Conservation (phyloP, 108 stramenopile genomes). For the Thalassiosira profunda region DNA sequence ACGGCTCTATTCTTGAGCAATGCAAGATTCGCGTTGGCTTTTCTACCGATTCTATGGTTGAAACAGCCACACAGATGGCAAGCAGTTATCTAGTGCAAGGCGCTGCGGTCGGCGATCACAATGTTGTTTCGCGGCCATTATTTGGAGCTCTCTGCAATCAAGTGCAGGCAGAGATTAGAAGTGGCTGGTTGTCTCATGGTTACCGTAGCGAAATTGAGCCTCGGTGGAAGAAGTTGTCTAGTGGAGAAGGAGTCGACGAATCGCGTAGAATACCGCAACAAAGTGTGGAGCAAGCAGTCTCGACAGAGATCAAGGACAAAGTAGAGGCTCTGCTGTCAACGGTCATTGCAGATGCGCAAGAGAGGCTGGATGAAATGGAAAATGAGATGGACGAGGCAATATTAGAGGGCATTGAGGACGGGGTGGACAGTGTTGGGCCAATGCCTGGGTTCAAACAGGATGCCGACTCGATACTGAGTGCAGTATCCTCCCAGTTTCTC, state of each 20-base stretch:
- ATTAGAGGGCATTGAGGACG: slow-evolving; percentile 25
- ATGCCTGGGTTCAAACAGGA: slow-evolving; percentile 62
- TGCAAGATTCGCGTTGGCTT: background rate
- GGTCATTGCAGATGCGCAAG: slow-evolving; percentile 18
- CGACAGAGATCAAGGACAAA: slow-evolving; percentile 5
- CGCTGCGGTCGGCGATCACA: background rate
- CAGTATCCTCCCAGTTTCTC: slow-evolving; percentile 19
- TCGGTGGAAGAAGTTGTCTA: slow-evolving; percentile 1
- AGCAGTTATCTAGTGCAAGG: background rate
- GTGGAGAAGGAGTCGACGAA: too few species aligned
- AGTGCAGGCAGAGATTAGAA: slow-evolving; percentile 2
- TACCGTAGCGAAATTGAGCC: background rate
- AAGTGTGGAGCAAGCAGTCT: background rate
- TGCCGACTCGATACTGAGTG: slow-evolving; percentile 42
- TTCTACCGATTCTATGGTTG: background rate
- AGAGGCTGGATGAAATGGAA: slow-evolving; percentile 21
- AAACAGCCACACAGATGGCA: slow-evolving; percentile 12
- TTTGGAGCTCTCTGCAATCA: slow-evolving; percentile 15
- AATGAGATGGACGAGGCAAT: slow-evolving; percentile 44
- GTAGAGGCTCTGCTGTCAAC: slow-evolving; percentile 14
- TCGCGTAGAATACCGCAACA: background rate
- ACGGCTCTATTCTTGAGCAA: background rate
- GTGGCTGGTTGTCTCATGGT: background rate
- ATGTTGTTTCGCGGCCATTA: slow-evolving; percentile 14
- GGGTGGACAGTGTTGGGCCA: background rate